Evolutionary conservation across 2,329 filamentous ascomycete species (phyloP).

Genomic region (Exophiala sideris): DNA sequence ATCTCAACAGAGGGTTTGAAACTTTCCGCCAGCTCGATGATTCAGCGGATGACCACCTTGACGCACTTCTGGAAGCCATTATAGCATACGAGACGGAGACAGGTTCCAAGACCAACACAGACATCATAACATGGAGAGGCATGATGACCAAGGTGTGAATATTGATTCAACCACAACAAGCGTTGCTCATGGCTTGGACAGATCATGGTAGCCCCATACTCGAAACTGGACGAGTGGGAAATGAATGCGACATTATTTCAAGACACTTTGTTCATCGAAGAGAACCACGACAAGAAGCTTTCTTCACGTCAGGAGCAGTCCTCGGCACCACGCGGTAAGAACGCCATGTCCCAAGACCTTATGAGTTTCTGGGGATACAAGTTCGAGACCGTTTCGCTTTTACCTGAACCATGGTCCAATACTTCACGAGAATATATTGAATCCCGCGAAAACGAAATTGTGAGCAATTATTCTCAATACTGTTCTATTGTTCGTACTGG

Average conservation of each 20-base stretch:
- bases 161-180: not conserved
- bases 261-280: slow-evolving; percentile 73
- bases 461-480: slow-evolving; percentile 91
- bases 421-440: slow-evolving; percentile 76
- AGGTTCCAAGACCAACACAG: slow-evolving; percentile 65
- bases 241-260: slow-evolving; percentile 94
- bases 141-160: slow-evolving; percentile 90
- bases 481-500: slow-evolving; percentile 90
- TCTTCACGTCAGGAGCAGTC: slow-evolving; percentile 59
- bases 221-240: slow-evolving; percentile 69
- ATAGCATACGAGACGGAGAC: slow-evolving; percentile 67
- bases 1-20: slow-evolving; percentile 78
- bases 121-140: slow-evolving; percentile 89
- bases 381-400: slow-evolving; percentile 80
- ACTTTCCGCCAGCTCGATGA: slow-evolving; percentile 81
- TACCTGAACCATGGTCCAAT: slow-evolving; percentile 71
- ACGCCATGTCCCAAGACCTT: slow-evolving; percentile 65
- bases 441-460: slow-evolving; percentile 63
- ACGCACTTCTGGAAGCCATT: slow-evolving; percentile 75
- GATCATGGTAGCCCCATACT: slow-evolving; percentile 83
- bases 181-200: slow-evolving; percentile 37
- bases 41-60: slow-evolving; percentile 78
- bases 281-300: slow-evolving; percentile 73
- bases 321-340: slow-evolving; percentile 47
- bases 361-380: slow-evolving; percentile 99